Percentiles rank a stretch among this genome's conserved stretches.
phyloP scores from a whole-genome alignment of 2,329 filamentous ascomycete species.

The Phialophora chinensis region DNA sequence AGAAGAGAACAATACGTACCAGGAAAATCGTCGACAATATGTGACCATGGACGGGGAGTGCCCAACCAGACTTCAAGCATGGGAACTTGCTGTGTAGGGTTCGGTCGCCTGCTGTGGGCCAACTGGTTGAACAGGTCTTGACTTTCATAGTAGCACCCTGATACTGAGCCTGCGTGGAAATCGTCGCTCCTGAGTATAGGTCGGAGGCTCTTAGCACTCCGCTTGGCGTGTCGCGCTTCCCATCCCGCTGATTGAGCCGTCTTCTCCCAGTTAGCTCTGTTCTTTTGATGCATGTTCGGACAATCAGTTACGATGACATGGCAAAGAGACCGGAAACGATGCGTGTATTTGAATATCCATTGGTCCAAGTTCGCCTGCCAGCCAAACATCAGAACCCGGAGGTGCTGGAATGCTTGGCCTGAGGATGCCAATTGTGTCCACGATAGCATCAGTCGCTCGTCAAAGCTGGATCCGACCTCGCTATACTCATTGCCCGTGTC shows the following conservation, averaged over 20 bases:
- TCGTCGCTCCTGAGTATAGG: conserved; percentile 44
- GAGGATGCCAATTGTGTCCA: conserved; percentile 49
- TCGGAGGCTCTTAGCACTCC: conserved; percentile 40
- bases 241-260: conserved; percentile 42
- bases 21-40: conserved; percentile 41
- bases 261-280: conserved; percentile 36
- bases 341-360: conserved; percentile 45
- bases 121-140: conserved; percentile 25
- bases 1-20: neutral
- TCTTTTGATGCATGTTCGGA: conserved; percentile 39
- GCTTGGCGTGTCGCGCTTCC: conserved; percentile 39
- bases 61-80: conserved; percentile 38
- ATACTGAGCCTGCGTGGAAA: conserved; percentile 33
- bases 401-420: conserved; percentile 46
- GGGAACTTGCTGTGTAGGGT: conserved; percentile 26
- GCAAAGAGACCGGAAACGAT: conserved; percentile 46
- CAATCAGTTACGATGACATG: conserved; percentile 46
- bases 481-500: conserved; percentile 30
- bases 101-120: conserved; percentile 18
- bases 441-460: conserved; percentile 49
- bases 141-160: conserved; percentile 37
- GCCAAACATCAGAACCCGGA: conserved; percentile 47
- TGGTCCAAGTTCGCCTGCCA: conserved; percentile 44
- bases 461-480: conserved; percentile 40
- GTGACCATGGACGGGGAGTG: conserved; percentile 35